These are phyloP conservation scores for Westerdykella sp. DNA, from an alignment of 2,329 filamentous ascomycete genomes.

Conservation along the genomic window DNA sequence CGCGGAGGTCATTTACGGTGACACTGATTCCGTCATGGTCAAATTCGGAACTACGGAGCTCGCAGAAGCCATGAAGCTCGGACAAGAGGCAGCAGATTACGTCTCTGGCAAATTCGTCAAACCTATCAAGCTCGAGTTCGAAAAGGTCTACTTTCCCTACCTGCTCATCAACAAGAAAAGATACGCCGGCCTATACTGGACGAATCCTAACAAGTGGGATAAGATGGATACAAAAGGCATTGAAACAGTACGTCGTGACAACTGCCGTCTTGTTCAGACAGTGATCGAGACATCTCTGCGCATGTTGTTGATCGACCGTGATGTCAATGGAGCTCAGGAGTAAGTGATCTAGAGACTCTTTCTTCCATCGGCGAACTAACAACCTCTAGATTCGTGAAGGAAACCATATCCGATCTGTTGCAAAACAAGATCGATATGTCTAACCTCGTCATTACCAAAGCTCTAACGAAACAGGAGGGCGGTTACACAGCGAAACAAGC, in stretches of 20 bases:
- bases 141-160: constrained; percentile 98
- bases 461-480: constrained; percentile 64
- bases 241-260: constrained; percentile 94
- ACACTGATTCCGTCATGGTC: constrained; percentile 99
- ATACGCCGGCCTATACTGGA: constrained; percentile 97
- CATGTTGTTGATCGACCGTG: constrained; percentile 91
- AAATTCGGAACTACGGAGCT: constrained; percentile 92
- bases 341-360: constrained; percentile 47
- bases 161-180: constrained; percentile 99
- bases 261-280: constrained; percentile 89
- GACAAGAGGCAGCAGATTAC: constrained; percentile 82
- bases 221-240: constrained; percentile 99
- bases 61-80: constrained; percentile 83
- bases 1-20: constrained; percentile 95
- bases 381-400: constrained; percentile 74
- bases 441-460: constrained; percentile 98
- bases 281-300: constrained; percentile 94
- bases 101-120: constrained; percentile 92
- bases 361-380: constrained; percentile 17
- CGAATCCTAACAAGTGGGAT: constrained; percentile 86
- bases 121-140: constrained; percentile 98
- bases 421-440: constrained; percentile 99
- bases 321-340: constrained; percentile 87
- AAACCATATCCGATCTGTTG: constrained; percentile 87
- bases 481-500: constrained; percentile 84